A percentile compares a stretch with the other conserved stretches of the same genome.
Conservation (phyloP, 2,329 filamentous ascomycete genomes). For the Calonectria hongkongensis region DNA sequence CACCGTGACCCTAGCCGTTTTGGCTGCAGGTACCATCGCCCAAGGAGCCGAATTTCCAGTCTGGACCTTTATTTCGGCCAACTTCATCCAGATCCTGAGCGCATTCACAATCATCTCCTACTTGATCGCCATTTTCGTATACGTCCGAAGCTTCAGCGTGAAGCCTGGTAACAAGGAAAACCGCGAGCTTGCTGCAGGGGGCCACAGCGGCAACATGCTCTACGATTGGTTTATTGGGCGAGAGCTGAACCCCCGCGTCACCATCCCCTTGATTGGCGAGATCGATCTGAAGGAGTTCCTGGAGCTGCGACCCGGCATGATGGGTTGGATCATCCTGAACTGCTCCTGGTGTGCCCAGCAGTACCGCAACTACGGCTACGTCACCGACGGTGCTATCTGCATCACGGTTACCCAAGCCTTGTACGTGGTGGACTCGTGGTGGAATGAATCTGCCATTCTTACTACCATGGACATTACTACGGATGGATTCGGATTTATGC, state of each 20-base stretch:
- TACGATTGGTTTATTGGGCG: conserved; percentile 99
- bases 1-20: conserved; percentile 81
- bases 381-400: conserved; percentile 91
- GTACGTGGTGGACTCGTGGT: conserved; percentile 89
- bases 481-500: conserved; percentile 97
- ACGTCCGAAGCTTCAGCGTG: conserved; percentile 87
- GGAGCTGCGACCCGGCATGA: conserved; percentile 92
- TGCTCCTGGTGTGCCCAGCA: conserved; percentile 90
- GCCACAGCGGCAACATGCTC: conserved; percentile 87
- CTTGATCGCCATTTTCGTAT: conserved; percentile 84
- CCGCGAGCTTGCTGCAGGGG: conserved; percentile 88
- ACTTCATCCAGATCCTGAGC: conserved; percentile 90
- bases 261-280: conserved; percentile 85
- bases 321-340: conserved; percentile 92
- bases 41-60: conserved; percentile 89
- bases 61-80: conserved; percentile 95
- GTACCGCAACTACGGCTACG: conserved; percentile 87
- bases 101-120: conserved; percentile 87
- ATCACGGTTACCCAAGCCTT: conserved; percentile 85
- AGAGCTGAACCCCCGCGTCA: conserved; percentile 92
- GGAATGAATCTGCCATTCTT: conserved; percentile 90
- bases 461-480: conserved; percentile 96
- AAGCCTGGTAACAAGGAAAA: conserved; percentile 82
- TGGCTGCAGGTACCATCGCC: conserved; percentile 82
- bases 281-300: conserved; percentile 93